These are phyloP conservation scores for Pythium aphanidermatum DNA, from an alignment of 352 stramenopile genomes.

Conservation along the genomic window DNA sequence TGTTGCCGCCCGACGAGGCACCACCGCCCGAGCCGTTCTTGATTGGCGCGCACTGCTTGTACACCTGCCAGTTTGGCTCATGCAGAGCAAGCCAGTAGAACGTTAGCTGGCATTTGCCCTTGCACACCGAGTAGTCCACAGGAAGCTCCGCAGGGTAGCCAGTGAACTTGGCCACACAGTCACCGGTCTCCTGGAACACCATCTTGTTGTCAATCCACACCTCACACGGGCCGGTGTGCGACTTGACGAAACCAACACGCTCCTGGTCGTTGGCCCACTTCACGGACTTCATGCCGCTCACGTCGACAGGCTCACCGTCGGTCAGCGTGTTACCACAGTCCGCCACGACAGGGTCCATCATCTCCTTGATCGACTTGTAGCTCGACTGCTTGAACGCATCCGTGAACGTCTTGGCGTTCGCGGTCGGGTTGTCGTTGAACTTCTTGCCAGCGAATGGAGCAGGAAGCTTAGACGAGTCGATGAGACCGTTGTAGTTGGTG, in stretches of 20 bases:
- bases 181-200: slow-evolving; percentile 38
- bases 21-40: slow-evolving; percentile 8
- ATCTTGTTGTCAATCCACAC: slow-evolving; percentile 47
- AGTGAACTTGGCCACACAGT: slow-evolving; percentile 34
- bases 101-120: slow-evolving; percentile 22
- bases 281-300: slow-evolving; percentile 31
- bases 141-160: slow-evolving; percentile 28
- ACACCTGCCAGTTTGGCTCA: slow-evolving; percentile 27
- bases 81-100: slow-evolving; percentile 32
- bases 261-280: slow-evolving; percentile 48
- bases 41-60: slow-evolving; percentile 27
- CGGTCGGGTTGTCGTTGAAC: slow-evolving; percentile 40
- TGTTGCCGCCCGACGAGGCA: background rate
- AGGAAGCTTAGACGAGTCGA: slow-evolving; percentile 26
- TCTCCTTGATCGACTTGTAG: slow-evolving; percentile 35
- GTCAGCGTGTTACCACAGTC: slow-evolving; percentile 38
- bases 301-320: slow-evolving; percentile 29
- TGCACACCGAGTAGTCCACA: slow-evolving; percentile 24
- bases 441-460: slow-evolving; percentile 42
- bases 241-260: slow-evolving; percentile 40
- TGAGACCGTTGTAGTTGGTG: slow-evolving; percentile 36
- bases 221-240: slow-evolving; percentile 50
- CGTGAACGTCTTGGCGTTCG: slow-evolving; percentile 40
- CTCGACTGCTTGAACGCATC: slow-evolving; percentile 26
- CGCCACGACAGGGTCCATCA: slow-evolving; percentile 31